These are phyloP conservation scores for Dimargaris cristalligena DNA, from an alignment of 192 early-diverging fungal genomes.

Conservation along the genomic window DNA sequence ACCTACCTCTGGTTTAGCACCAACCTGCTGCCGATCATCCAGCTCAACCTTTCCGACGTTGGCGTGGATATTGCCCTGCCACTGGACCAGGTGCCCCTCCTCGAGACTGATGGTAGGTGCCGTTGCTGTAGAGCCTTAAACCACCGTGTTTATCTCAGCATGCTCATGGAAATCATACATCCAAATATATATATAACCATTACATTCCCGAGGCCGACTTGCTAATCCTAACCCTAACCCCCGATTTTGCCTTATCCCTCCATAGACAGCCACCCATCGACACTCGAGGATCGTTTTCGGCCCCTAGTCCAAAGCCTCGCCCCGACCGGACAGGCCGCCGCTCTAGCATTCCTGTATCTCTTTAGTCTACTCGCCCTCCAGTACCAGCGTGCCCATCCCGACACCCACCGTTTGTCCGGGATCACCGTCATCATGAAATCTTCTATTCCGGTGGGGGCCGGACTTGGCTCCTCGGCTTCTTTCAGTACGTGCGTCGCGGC, in stretches of 20 bases:
- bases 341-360: constrained; percentile 52
- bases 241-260: too few species aligned
- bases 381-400: not conserved
- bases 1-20: constrained; percentile 46
- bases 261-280: constrained; percentile 12
- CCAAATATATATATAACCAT: too few species aligned
- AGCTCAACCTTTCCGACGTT: constrained; percentile 46
- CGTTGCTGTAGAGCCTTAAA: constrained; percentile 11
- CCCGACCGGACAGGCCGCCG: constrained; percentile 31
- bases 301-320: too few species aligned
- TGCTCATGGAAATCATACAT: too few species aligned
- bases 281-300: not conserved
- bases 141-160: too few species aligned
- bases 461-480: constrained; percentile 90
- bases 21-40: constrained; percentile 25
- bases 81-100: constrained; percentile 16
- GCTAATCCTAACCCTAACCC: too few species aligned
- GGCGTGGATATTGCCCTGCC: constrained; percentile 25
- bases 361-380: constrained; percentile 23
- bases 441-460: constrained; percentile 75
- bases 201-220: too few species aligned
- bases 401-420: constrained; percentile 14
- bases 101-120: not conserved
- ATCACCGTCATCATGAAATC: constrained; percentile 54
- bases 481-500: constrained; percentile 68